Percentiles rank a stretch among this genome's conserved stretches.
Evolutionary conservation across 2,329 filamentous ascomycete genomes (phyloP).

Genomic region (Zymoseptoria tritici): DNA sequence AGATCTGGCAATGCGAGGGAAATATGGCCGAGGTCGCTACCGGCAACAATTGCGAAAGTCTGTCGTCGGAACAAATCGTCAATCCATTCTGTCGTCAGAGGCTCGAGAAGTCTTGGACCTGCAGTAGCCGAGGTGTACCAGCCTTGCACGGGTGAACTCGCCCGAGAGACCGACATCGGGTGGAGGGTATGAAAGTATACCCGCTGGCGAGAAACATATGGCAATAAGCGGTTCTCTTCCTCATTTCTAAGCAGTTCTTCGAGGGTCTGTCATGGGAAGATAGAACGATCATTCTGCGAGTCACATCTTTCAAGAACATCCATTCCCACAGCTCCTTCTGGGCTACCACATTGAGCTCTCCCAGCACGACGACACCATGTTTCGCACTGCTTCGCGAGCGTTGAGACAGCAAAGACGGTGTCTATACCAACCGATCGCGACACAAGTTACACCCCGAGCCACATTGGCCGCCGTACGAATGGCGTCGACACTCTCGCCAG

Average conservation of each 20-base stretch:
- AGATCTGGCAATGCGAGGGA: neutral
- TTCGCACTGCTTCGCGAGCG: conserved; percentile 22
- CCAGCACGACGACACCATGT: conserved; percentile 19
- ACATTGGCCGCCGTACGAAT: conserved; percentile 31
- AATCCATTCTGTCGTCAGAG: neutral
- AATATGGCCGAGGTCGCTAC: neutral
- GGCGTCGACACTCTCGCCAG: conserved; percentile 45
- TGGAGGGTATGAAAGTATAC: neutral
- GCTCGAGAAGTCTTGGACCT: neutral
- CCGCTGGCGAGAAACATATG: neutral
- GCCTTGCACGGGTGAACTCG: neutral
- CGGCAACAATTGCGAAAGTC: neutral
- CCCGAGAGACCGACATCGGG: neutral
- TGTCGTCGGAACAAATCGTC: neutral
- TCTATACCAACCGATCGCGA: conserved; percentile 12
- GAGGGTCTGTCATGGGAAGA: neutral
- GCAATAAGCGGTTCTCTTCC: neutral
- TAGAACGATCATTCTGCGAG: neutral
- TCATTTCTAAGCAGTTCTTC: neutral
- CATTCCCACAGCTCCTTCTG: neutral
- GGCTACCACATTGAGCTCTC: neutral
- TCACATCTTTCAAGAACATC: neutral
- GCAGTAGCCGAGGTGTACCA: conserved; percentile 6
- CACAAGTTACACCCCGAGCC: conserved; percentile 16
- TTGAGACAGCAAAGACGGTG: conserved; percentile 24